These are phyloP conservation scores for Misopates orontium DNA, from an alignment of 257 asterid species.

Conservation along the genomic window DNA sequence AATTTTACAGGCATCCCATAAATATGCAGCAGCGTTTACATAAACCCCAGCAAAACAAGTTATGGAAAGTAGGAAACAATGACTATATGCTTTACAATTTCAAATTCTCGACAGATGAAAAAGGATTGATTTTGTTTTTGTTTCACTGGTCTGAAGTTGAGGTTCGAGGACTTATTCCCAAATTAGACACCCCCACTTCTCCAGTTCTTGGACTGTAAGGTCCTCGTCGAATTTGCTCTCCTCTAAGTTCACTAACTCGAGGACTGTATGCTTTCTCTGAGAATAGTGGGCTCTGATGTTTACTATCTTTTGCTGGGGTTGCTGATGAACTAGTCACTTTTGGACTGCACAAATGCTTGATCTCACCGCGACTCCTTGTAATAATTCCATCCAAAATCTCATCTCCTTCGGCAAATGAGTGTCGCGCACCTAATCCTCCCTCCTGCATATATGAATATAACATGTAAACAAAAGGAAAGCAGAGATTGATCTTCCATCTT, in stretches of 20 bases:
- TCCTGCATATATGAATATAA: slow-evolving; percentile 43
- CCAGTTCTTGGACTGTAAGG: slow-evolving; percentile 51
- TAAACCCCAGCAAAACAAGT: slow-evolving; percentile 19
- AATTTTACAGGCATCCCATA: slow-evolving; percentile 31
- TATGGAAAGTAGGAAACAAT: slow-evolving; percentile 2
- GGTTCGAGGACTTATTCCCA: slow-evolving; percentile 56
- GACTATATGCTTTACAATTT: slow-evolving; percentile 1
- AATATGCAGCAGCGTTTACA: slow-evolving; percentile 23
- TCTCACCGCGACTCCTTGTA: slow-evolving; percentile 88
- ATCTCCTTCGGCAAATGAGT: slow-evolving; percentile 55
- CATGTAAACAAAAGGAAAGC: slow-evolving; percentile 6
- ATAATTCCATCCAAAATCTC: slow-evolving; percentile 77
- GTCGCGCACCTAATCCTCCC: slow-evolving; percentile 54
- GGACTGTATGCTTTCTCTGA: slow-evolving; percentile 63
- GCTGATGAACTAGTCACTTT: slow-evolving; percentile 57
- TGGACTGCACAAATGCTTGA: slow-evolving; percentile 64
- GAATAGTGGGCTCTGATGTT: slow-evolving; percentile 62
- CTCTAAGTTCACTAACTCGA: slow-evolving; percentile 54
- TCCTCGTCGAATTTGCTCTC: slow-evolving; percentile 43
- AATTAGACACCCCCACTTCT: slow-evolving; percentile 47
- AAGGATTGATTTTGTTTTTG: not conserved
- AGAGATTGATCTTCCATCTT: not conserved
- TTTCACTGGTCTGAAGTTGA: slow-evolving; percentile 29
- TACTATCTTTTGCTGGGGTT: slow-evolving; percentile 61
- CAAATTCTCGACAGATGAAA: not conserved